Evolutionary conservation across 805 yeast genomes (phyloP), one percentile per base, ranked within the genome.

Genomic region (Suhomyces emberorum): DNA sequence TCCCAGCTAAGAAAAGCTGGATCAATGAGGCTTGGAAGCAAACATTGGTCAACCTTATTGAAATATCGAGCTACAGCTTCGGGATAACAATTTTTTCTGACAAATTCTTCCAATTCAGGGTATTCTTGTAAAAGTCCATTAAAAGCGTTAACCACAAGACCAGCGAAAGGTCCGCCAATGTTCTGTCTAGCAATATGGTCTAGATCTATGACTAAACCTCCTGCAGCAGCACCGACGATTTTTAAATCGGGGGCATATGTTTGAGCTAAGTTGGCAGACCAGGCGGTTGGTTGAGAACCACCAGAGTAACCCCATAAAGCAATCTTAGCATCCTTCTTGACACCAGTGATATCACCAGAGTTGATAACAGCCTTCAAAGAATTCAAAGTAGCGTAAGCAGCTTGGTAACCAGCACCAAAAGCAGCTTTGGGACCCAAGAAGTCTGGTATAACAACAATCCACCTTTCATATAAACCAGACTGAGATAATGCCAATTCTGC

Each of bases 181-280:
- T 49, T 43, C 8, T 46, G 42, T 8, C 30, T 43, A 1, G 54
- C 50, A 2, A 61, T 51, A 18, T 48, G 51, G 4, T 61, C 58
- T 18, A 61, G 41, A 33, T 63, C 59, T n/a, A 63, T 52, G 10
- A 57, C 61, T 47, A 61, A 51, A 4, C 70, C 70, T 7, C 70
- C 70, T 7, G 61, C 17, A 2, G 63, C 63, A 4, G 51, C 64
- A 10, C 68, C 70, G 43, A 51, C 10, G 18, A 43, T 28, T 15
- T 30, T 27, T 24, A 52, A 42, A 11, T 54, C 57, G 0, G 57
- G 57, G 1, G 60, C 59, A 23, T 54, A 54, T 9, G 27, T 15
- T 9, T 56, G 59, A 29, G 50, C 54, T 19, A 54, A 37, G 3
- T 44, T 40, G 2, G 55, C 47, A 5, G 54, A 56, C 60, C 60